These are phyloP conservation scores for Paramecium biaurelia DNA, from an alignment of 73 alveolate genomes.

Conservation along the genomic window DNA sequence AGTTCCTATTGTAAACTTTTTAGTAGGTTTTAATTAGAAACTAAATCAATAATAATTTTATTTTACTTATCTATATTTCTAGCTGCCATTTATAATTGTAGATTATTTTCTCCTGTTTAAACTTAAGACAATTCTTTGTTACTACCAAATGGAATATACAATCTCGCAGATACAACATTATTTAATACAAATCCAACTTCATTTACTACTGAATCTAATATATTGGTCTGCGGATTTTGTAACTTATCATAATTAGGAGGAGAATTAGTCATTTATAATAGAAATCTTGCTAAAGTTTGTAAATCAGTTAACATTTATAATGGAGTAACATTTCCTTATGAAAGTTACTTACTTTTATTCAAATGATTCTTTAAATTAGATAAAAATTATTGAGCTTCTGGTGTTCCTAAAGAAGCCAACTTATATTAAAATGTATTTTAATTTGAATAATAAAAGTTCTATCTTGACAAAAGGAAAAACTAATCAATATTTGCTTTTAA, in stretches of 20 bases:
- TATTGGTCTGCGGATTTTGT: background rate
- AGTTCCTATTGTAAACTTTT: background rate
- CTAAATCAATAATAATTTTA: background rate
- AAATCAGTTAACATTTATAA: conserved; percentile 41
- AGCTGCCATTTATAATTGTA: conserved; percentile 19
- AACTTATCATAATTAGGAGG: conserved; percentile 46
- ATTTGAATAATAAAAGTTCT: conserved; percentile 40
- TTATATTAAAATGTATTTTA: conserved; percentile 20
- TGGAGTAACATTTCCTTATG: conserved; percentile 45
- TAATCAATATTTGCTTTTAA: conserved; percentile 25
- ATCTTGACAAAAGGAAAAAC: conserved; percentile 23
- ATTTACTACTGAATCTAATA: conserved; percentile 22
- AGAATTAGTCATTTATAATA: conserved; percentile 32
- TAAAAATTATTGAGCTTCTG: conserved; percentile 8
- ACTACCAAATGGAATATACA: conserved; percentile 25
- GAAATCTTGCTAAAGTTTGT: conserved; percentile 10
- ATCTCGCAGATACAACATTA: conserved; percentile 1
- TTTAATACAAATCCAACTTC: conserved; percentile 37
- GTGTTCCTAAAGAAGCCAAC: background rate
- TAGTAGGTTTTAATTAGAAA: conserved; percentile 16
- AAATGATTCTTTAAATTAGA: background rate
- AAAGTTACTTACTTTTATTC: background rate
- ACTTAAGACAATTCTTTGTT: conserved; percentile 45
- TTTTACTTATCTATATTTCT: conserved; percentile 41
- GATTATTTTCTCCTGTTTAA: conserved; percentile 15